Evolutionary conservation across 495 filamentous ascomycete genomes (phyloP).

Genomic region (Penicillium manginii): DNA sequence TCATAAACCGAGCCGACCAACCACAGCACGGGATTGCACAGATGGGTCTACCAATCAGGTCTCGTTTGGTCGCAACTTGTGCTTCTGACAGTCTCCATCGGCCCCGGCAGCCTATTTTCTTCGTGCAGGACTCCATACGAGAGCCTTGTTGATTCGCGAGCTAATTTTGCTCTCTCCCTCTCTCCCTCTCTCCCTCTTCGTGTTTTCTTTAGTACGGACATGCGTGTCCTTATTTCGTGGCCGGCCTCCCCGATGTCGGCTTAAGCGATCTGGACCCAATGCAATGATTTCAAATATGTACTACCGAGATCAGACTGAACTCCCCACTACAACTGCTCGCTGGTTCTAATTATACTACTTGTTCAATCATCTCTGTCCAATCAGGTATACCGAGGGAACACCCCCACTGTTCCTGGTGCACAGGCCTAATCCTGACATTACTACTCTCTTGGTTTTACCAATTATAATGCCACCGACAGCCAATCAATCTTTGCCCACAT

Average conservation of each 20-base stretch:
- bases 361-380: not conserved
- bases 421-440: not conserved
- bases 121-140: not conserved
- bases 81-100: not conserved
- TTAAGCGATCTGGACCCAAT: not conserved
- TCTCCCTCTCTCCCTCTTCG: not conserved
- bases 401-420: not conserved
- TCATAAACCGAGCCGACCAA: conserved; percentile 35
- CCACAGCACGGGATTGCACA: not conserved
- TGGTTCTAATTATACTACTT: not conserved
- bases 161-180: not conserved
- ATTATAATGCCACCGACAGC: not conserved
- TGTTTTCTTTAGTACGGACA: not conserved
- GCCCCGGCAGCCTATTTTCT: not conserved
- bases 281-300: not conserved
- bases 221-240: not conserved
- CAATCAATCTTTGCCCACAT: not conserved
- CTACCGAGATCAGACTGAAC: not conserved
- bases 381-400: not conserved
- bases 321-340: not conserved
- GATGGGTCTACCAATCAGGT: not conserved
- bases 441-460: not conserved
- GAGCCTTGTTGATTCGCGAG: not conserved
- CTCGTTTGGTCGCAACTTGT: not conserved
- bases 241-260: not conserved